Evolutionary conservation across 306 rosid genomes (phyloP).

Genomic region (Trichosanthes cucumerina): DNA sequence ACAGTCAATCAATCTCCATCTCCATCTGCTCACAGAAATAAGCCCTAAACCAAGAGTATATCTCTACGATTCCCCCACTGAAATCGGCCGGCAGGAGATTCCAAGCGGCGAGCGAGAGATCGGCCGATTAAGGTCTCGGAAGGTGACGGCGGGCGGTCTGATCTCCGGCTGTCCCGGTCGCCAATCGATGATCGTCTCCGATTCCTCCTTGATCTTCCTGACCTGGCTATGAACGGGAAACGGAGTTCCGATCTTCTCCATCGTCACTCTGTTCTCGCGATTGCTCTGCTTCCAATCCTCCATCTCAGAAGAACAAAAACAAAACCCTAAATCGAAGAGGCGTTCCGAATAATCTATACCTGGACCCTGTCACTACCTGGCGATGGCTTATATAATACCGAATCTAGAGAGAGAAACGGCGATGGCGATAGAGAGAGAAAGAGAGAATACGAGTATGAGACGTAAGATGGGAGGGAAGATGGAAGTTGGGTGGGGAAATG

Average conservation of each 20-base stretch:
- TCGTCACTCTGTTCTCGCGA: background rate
- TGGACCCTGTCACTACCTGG: background rate
- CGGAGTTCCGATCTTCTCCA: slow-evolving; percentile 15
- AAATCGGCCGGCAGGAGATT: slow-evolving; percentile 36
- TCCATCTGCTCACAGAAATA: background rate
- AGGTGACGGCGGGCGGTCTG: slow-evolving; percentile 20
- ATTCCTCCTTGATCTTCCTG: slow-evolving; percentile 70
- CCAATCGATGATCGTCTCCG: slow-evolving; percentile 45
- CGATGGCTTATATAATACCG: background rate
- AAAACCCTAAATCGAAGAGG: background rate
- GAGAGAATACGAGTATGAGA: slow-evolving; percentile 18
- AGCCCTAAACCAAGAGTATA: background rate
- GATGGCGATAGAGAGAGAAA: background rate
- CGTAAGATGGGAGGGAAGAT: slow-evolving; percentile 28
- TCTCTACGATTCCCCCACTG: slow-evolving; percentile 38
- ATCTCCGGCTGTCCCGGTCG: slow-evolving; percentile 45
- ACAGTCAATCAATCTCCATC: background rate
- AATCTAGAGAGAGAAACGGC: background rate
- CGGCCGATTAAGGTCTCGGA: slow-evolving; percentile 40
- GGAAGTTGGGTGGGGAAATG: slow-evolving; percentile 42
- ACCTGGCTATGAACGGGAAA: slow-evolving; percentile 64
- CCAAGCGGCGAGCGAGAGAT: slow-evolving; percentile 79
- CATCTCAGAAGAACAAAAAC: slow-evolving; percentile 16
- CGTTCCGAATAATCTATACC: too few relatives aligned
- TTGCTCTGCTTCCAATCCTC: slow-evolving; percentile 19